Conservation (phyloP, 306 rosid species). For the Clitoria ternatea region DNA sequence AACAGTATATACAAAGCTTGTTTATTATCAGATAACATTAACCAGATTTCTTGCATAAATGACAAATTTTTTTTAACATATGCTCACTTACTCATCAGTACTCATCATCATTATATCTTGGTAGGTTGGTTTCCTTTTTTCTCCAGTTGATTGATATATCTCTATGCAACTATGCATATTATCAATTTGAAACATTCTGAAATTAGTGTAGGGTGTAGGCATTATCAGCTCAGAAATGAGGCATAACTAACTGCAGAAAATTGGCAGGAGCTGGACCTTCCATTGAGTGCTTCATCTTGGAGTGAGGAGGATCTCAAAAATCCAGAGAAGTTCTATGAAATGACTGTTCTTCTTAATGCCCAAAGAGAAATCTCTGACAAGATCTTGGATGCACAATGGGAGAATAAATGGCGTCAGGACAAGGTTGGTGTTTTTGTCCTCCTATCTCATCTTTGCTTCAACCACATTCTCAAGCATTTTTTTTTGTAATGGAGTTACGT, state of each 20-base stretch:
- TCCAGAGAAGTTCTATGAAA: slow-evolving; percentile 77
- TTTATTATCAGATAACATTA: neutral
- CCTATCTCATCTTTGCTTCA: slow-evolving; percentile 9
- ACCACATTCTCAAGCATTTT: slow-evolving; percentile 16
- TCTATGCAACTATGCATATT: neutral
- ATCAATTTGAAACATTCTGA: neutral
- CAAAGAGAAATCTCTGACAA: slow-evolving; percentile 91
- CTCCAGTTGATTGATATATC: no score
- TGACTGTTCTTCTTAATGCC: slow-evolving; percentile 92
- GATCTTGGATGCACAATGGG: slow-evolving; percentile 91
- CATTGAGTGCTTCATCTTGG: slow-evolving; percentile 89
- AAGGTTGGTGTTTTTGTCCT: slow-evolving; percentile 51
- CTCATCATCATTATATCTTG: slow-evolving; percentile 2
- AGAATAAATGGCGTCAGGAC: slow-evolving; percentile 86
- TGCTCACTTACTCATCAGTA: neutral
- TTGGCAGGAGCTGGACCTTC: slow-evolving; percentile 83
- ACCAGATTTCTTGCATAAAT: neutral
- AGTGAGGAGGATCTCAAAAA: slow-evolving; percentile 79
- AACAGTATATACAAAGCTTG: neutral
- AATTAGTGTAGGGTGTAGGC: neutral
- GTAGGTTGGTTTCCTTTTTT: neutral
- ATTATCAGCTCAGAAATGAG: slow-evolving; percentile 2
- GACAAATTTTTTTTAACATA: neutral
- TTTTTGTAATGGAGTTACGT: neutral
- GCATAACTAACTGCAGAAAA: slow-evolving; percentile 34